Base-by-base conservation (phyloP, 2,329 filamentous ascomycete species). In the Gnomoniopsis smithogilvyi region DNA sequence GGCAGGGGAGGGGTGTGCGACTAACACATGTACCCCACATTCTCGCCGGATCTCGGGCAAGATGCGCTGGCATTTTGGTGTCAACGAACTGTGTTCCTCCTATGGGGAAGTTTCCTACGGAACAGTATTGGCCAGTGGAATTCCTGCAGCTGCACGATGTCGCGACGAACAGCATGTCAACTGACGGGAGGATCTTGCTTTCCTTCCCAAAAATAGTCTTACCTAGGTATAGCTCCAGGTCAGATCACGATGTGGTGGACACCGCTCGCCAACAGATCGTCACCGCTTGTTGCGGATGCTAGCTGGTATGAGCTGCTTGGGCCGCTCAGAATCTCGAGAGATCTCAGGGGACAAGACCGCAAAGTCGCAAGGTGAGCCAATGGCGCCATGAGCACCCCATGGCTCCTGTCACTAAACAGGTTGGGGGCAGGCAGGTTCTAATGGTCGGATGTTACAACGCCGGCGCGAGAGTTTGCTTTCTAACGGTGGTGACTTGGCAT, bases 41-140 rank as follows among this genome's bases (percentile, higher is more conserved):
- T 46, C 17, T 46, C 43, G 43, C 43, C 43, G 43, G 43, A 46
- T 46, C 15, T 46, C 43, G 43, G 43, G 43, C 15, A 19, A 41
- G 53, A 56, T 54, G 55, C 51, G 58, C 54, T 54, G 54, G 45
- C 54, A 53, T 15, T 21, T 43, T 19, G 38, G 38, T 34, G 41
- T 41, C 38, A 46, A 22, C 43, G 19, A 22, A 6, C 43, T 19
- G 43, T 22, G n/a, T 46, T 19, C 24, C n/a, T 57, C 36, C 47
- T 41, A 36, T 21, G 48, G 46, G 45, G 45, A 53, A 6, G 33
- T 38, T 53, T 26, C 50, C 14, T 26, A 52, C 47, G 38, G 50
- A 19, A 21, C 49, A 54, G 46, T 51, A 53, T 36, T 34, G 34
- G 58, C 53, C 58, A 60, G 53, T 60, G 48, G 58, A 56, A 47